Evolutionary conservation across 1,139 yeast species (phyloP).

Genomic region (Lodderomyces oxycetoniae): DNA sequence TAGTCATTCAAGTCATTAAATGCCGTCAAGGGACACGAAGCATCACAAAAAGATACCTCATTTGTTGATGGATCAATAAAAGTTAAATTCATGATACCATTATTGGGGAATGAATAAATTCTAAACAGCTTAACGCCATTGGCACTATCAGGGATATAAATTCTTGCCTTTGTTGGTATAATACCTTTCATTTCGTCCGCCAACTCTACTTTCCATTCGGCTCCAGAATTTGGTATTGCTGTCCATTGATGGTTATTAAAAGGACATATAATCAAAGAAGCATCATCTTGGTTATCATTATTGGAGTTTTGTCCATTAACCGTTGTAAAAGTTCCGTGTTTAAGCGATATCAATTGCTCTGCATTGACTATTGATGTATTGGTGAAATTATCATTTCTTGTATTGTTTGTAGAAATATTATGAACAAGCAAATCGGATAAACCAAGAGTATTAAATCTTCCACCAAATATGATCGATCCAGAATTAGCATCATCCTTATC

Average conservation of each 20-base stretch:
- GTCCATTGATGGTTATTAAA: slow-evolving; percentile 50
- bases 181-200: slow-evolving; percentile 51
- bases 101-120: slow-evolving; percentile 70
- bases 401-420: slow-evolving; percentile 22
- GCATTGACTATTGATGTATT: slow-evolving; percentile 44
- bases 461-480: slow-evolving; percentile 71
- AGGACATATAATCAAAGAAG: slow-evolving; percentile 61
- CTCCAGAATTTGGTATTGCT: slow-evolving; percentile 47
- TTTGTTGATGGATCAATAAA: slow-evolving; percentile 73
- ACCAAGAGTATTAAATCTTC: slow-evolving; percentile 63
- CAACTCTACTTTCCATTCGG: slow-evolving; percentile 64
- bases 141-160: slow-evolving; percentile 56
- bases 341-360: slow-evolving; percentile 65
- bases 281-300: slow-evolving; percentile 19
- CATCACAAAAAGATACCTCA: slow-evolving; percentile 62
- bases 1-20: slow-evolving; percentile 26
- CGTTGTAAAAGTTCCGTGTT: slow-evolving; percentile 54
- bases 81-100: slow-evolving; percentile 88
- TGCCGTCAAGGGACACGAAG: slow-evolving; percentile 69
- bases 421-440: slow-evolving; percentile 41
- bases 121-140: slow-evolving; percentile 65
- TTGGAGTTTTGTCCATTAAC: slow-evolving; percentile 45
- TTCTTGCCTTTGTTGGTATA: slow-evolving; percentile 68
- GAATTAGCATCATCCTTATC: slow-evolving; percentile 12
- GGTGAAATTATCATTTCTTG: slow-evolving; percentile 24